Evolutionary conservation across 2,329 filamentous ascomycete species (phyloP), one percentile per base, ranked within the genome.

Genomic region (Parafenestella ontariensis): DNA sequence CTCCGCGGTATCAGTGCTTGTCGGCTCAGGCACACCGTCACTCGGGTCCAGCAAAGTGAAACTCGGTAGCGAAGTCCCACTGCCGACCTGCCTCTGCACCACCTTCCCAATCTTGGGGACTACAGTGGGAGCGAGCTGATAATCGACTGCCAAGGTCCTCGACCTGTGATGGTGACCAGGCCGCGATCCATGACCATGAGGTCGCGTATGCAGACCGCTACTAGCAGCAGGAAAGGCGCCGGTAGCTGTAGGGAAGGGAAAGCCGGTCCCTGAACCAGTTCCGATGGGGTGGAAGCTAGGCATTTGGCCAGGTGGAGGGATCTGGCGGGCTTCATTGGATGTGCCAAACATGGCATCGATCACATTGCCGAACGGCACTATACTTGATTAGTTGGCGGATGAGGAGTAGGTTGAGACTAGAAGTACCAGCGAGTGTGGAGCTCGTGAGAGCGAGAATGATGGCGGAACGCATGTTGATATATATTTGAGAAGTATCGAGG

Each of bases 401-500:
- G 28, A 17, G 10, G 8, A 34, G 36, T 40, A 37, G 18, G 11
- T 13, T n/a, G 26, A 7, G 15, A 8, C 3, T 7, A 37, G 3
- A 39, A 49, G 1, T 60, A 66, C 64, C 51, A 44, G 68, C 66
- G 5, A 61, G 31, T 26, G 66, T 46, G n/a, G 62, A 57, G 51
- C 68, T 55, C 37, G 61, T 54, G 39, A 70, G 61, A 36, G 66
- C 58, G 37, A 70, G 55, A 11, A 69, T 42, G 28, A 70, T 46
- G 36, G 56, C 33, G 28, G 61, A 61, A 53, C 56, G 65, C 67
- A 70, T 70, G n/a, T 51, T 60, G 56, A 44, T 17, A 8, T 23
- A 42, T 36, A 44, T 36, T n/a, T 36, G 24, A 26, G 15, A 17
- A 24, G 15, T 23, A 9, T 20, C 9, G n/a, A 40, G n/a, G 21